phyloP scores from a whole-genome alignment of 768 basidiomycete genomes.

The Termitomyces sp. region DNA sequence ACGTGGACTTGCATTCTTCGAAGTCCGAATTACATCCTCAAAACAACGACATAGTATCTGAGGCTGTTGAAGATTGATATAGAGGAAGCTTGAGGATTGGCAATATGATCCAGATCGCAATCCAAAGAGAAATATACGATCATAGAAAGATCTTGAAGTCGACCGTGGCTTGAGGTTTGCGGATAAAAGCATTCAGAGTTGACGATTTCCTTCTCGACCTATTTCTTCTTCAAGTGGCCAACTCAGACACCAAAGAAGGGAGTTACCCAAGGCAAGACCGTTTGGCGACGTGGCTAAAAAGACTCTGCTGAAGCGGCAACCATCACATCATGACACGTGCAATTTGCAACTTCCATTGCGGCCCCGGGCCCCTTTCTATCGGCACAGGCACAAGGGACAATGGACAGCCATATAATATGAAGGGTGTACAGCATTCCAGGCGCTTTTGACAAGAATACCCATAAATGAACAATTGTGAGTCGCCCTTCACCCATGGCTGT shows the following conservation, averaged over 20 bases:
- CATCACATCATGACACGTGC: background rate
- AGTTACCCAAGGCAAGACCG: no score
- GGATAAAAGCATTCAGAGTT: background rate
- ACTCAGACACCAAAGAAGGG: background rate
- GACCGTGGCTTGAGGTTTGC: background rate
- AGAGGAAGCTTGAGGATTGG: background rate
- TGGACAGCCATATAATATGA: background rate
- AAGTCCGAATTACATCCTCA: background rate
- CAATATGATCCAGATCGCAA: background rate
- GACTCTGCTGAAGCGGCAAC: no score
- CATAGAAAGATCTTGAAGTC: background rate
- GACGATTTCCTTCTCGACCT: background rate
- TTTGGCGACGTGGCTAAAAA: background rate
- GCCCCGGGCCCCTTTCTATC: background rate
- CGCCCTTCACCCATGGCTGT: slow-evolving; percentile 9
- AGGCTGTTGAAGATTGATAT: no score
- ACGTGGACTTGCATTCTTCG: no score
- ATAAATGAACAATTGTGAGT: background rate
- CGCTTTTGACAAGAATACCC: background rate
- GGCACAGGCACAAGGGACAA: background rate
- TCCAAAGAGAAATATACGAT: background rate
- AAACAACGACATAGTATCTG: no score
- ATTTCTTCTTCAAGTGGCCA: background rate
- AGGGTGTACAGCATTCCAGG: background rate
- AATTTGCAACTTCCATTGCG: background rate